These are phyloP conservation scores for Agaricus sinodeliciosus DNA, from an alignment of 768 basidiomycete genomes.

Conservation along the genomic window DNA sequence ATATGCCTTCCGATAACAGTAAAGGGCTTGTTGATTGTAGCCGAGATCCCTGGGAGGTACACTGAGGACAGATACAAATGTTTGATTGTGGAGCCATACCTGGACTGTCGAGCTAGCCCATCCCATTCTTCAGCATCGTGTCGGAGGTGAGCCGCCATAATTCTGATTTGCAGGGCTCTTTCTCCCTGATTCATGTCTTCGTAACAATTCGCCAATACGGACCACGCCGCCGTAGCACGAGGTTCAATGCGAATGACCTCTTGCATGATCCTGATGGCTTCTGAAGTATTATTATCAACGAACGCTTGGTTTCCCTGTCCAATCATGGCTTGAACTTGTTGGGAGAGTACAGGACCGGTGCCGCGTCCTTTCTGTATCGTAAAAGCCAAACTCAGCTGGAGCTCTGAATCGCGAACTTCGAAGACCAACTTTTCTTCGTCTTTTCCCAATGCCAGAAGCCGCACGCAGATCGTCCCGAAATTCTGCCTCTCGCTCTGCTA, in stretches of 20 bases:
- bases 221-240: conserved; percentile 77
- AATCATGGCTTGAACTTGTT: conserved; percentile 66
- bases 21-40: conserved; percentile 79
- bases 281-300: conserved; percentile 56
- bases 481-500: conserved; percentile 60
- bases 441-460: conserved; percentile 66
- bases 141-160: conserved; percentile 86
- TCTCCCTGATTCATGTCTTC: conserved; percentile 61
- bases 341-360: conserved; percentile 53
- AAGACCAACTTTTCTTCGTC: conserved; percentile 38
- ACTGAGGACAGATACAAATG: neutral
- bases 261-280: conserved; percentile 76
- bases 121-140: conserved; percentile 88
- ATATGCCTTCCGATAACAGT: conserved; percentile 84
- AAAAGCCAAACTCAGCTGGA: neutral
- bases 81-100: conserved; percentile 29
- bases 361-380: conserved; percentile 34
- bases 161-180: conserved; percentile 73
- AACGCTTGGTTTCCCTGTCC: conserved; percentile 87
- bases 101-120: conserved; percentile 66
- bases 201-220: conserved; percentile 80
- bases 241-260: conserved; percentile 95
- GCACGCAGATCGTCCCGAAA: conserved; percentile 70
- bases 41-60: conserved; percentile 54
- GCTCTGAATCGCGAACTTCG: neutral